Percentiles rank a stretch among this genome's conserved stretches.
phyloP scores from a whole-genome alignment of 2,329 filamentous ascomycete genomes.

The Colletotrichum siamense region DNA sequence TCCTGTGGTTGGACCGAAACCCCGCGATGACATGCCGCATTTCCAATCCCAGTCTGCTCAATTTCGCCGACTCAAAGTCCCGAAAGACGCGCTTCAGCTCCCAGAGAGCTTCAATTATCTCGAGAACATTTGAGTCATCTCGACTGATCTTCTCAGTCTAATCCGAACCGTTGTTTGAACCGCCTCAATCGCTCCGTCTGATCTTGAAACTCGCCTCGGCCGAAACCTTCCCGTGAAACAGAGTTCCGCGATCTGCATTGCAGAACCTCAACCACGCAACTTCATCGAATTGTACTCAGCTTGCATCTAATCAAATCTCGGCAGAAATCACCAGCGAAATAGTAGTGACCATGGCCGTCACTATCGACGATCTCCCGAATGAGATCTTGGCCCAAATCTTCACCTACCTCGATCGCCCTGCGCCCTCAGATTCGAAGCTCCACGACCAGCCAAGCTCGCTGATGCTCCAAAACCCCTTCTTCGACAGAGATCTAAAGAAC shows the following conservation, averaged over 20 bases:
- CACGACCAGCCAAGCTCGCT: slow-evolving; percentile 52
- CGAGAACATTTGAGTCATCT: too few relatives aligned
- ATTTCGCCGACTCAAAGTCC: background rate
- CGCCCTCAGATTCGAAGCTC: slow-evolving; percentile 54
- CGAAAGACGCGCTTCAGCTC: background rate
- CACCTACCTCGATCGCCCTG: slow-evolving; percentile 52
- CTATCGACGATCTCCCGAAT: slow-evolving; percentile 55
- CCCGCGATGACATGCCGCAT: slow-evolving; percentile 1
- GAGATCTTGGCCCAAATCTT: slow-evolving; percentile 67
- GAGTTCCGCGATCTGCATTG: background rate
- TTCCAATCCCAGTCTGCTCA: too few relatives aligned
- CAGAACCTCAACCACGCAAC: background rate
- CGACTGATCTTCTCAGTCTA: background rate
- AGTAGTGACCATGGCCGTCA: background rate
- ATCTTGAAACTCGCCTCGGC: slow-evolving; percentile 6
- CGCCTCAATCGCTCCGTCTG: background rate
- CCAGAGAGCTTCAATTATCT: background rate
- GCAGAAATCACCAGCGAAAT: background rate
- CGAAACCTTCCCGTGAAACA: slow-evolving; percentile 8
- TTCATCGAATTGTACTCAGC: background rate
- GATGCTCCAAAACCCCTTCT: slow-evolving; percentile 41
- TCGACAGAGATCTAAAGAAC: slow-evolving; percentile 55
- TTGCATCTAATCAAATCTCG: background rate
- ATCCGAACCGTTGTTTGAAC: background rate
- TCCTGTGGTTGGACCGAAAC: background rate